Base-by-base conservation (phyloP, 2,329 filamentous ascomycete genomes). In the Monosporascus cannonballus region DNA sequence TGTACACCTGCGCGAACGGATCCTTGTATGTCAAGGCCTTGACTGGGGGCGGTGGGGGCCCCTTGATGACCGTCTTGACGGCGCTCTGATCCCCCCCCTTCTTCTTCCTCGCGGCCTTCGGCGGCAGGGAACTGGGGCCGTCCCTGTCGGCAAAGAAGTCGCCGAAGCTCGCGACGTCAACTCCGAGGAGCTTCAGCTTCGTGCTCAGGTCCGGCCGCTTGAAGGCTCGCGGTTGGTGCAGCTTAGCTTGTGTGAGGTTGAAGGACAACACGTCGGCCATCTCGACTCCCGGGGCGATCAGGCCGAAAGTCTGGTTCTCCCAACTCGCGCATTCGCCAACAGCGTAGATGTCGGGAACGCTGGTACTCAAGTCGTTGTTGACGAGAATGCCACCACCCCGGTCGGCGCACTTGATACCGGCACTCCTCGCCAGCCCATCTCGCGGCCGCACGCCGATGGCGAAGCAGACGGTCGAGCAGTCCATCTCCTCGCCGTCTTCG, bases 201-300 rank as follows among this genome's bases (percentile, higher is more conserved):
- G 91, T 96, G 75, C 91, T 96, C 41, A 96, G 75, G 67, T 96
- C 90, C 0, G 91, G 92, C 4, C 85, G 75, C 68, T 89, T 90
- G 76, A 95, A 96, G 30, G 75, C 76, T 34, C 87, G 77, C 2
- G 82, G 81, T 6, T 81, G 70, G 65, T 93, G 87, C 2, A 83
- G 78, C 64, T 87, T 86, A 34, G 89, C 88, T 66, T 92, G 86
- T 3, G 91, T 95, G 53, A 96, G 80, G 68, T 96, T 96, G 75
- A 94, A 96, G 11, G 91, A 84, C 3, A 96, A 80, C 1, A 96
- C 85, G 60, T 96, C 91, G 0, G 92, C 92, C 89, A 96, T 96
- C 69, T 96, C 92, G 37, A 96, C 80, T 18, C 91, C 91, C 0
- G 91, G 91, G 0, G 88, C 90, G 61, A 96, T 96, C 20, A 96